Base-by-base conservation (phyloP, 345 rosid genomes). In the Gossypium longicalyx region DNA sequence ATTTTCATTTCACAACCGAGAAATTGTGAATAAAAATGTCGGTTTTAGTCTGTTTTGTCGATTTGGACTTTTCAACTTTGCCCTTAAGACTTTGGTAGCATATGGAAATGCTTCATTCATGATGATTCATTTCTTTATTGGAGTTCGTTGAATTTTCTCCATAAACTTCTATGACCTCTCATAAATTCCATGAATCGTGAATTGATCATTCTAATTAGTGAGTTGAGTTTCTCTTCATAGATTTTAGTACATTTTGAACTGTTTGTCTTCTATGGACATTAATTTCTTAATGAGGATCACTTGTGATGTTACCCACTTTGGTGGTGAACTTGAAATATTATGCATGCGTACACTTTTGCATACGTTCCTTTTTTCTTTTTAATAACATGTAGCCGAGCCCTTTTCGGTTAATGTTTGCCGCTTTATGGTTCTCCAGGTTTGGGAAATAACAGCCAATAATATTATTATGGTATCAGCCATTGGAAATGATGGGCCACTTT, bases 391-490 rank as follows among this genome's bases (percentile, higher is more conserved):
- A 11, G 11, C 69, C 72, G 43, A 56, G 49, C 47, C 73, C 51
- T 41, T 78, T 54, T 29, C 49, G 72, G 44, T 71, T 62, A 38
- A 60, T 54, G 11, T 22, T 16, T 77, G 17, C 52, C 22, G 13
- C 75, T 17, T 64, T 74, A 70, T 77, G 69, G 25, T 63, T 82
- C 79, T 75, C 71, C 89, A 95, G 99, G 89, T 95, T 19, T 93
- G 99, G 99, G 98, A 95, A 88, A 87, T 95, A 77, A 95, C 99
- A 54, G 99, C 99, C 66, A 93, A 91, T 82, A 95, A 93, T 85
- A 95, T 95, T 59, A 90, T 95, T 68, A 95, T 95, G 99, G 97
- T 95, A 70, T 95, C 99, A n/a, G 99, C 99, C 67, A 95, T 95
- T 82, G 99, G 99, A 80, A 95, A 95, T 81, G 99, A 95, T 81